A percentile compares a stretch with the other conserved stretches of the same genome.
phyloP scores from a whole-genome alignment of 73 alveolate species.

The Effrenium voratum region DNA sequence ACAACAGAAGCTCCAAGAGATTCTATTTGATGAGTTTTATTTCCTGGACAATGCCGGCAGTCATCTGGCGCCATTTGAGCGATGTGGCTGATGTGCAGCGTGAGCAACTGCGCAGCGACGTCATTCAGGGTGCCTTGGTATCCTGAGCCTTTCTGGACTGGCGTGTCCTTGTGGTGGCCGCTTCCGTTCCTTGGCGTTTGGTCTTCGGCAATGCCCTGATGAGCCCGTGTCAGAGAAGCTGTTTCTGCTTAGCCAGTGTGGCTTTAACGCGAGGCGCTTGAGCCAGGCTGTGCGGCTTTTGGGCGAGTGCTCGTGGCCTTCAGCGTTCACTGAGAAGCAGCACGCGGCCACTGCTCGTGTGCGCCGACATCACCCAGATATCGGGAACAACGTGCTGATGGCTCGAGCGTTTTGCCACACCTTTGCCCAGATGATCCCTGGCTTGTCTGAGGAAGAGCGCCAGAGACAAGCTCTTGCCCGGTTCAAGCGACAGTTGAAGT shows the following conservation, averaged over 20 bases:
- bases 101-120: not conserved
- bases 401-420: not conserved
- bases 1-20: not conserved
- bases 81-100: not conserved
- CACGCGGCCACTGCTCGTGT: not conserved
- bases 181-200: not conserved
- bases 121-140: not conserved
- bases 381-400: not conserved
- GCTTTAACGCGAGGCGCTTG: not conserved
- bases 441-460: not conserved
- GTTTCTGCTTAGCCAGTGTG: not conserved
- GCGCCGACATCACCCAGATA: not conserved
- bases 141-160: not conserved
- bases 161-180: not conserved
- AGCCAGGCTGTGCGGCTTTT: not conserved
- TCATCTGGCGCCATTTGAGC: not conserved
- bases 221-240: not conserved
- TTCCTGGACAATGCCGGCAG: not conserved
- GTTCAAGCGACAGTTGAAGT: not conserved
- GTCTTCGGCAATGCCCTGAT: not conserved
- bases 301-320: not conserved
- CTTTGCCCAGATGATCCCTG: not conserved
- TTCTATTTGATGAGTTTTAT: not conserved
- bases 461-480: not conserved
- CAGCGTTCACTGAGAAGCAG: constrained; percentile 7